Percentiles rank a stretch among this genome's conserved stretches.
These are phyloP conservation scores for Aphanomyces stellatus DNA, from an alignment of 352 stramenopile genomes.

Conservation along the genomic window DNA sequence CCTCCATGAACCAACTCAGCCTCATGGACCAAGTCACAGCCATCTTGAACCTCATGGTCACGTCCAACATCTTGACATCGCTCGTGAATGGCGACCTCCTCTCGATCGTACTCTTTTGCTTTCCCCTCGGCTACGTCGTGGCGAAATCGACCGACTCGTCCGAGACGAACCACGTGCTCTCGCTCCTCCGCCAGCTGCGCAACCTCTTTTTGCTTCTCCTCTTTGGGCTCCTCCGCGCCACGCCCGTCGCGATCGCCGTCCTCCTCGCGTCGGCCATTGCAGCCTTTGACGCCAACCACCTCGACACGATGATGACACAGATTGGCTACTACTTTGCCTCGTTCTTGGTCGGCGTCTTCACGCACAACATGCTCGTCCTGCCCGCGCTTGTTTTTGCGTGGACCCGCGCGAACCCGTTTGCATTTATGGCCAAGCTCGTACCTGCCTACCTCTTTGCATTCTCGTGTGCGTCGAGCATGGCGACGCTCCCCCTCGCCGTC, in stretches of 20 bases:
- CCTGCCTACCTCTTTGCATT: constrained; percentile 63
- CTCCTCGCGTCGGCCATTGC: constrained; percentile 60
- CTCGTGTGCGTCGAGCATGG: constrained; percentile 51
- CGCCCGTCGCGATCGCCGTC: constrained; percentile 63
- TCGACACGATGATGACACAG: constrained; percentile 28
- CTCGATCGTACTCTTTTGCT: constrained; percentile 60
- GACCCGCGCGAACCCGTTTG: constrained; percentile 58
- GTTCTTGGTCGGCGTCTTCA: constrained; percentile 25
- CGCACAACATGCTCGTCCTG: constrained; percentile 50
- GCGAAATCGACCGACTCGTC: constrained; percentile 37
- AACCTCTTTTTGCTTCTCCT: constrained; percentile 61
- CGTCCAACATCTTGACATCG: constrained; percentile 47
- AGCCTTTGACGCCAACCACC: background rate
- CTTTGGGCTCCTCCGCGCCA: constrained; percentile 56
- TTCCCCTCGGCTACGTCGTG: constrained; percentile 54
- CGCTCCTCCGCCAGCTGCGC: constrained; percentile 50
- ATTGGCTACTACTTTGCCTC: constrained; percentile 44
- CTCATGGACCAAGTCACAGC: constrained; percentile 49
- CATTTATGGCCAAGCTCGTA: constrained; percentile 53
- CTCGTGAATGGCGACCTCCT: constrained; percentile 48
- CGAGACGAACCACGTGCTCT: constrained; percentile 55
- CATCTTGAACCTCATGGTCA: constrained; percentile 47
- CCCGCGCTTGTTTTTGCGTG: constrained; percentile 55
- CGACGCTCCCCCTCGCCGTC: constrained; percentile 55
- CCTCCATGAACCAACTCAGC: constrained; percentile 26